Percentiles rank a stretch among this genome's conserved stretches.
phyloP scores from a whole-genome alignment of 2,329 filamentous ascomycete genomes.

The Cladophialophora carrionii region DNA sequence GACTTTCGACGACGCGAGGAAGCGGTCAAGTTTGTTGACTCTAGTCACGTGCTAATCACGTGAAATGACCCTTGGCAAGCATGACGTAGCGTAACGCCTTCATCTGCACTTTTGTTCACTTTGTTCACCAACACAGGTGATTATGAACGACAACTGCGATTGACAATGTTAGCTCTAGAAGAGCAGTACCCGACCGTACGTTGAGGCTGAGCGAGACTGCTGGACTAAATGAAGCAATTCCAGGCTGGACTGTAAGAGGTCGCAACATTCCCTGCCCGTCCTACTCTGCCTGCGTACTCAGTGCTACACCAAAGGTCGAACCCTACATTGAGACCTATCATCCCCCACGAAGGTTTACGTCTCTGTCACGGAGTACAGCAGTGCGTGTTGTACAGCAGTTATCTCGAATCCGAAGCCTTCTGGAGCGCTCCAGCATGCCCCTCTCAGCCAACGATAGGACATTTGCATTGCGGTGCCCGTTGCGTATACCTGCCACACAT shows the following conservation, averaged over 20 bases:
- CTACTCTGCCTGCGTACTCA: not conserved
- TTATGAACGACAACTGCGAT: not conserved
- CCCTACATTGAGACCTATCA: not conserved
- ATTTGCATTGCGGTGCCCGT: not conserved
- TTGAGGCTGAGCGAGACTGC: not conserved
- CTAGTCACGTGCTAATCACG: not conserved
- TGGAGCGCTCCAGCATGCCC: not conserved
- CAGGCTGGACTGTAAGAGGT: too few species aligned
- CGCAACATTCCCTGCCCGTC: not conserved
- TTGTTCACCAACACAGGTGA: not conserved
- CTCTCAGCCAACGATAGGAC: not conserved
- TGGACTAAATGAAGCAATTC: not conserved
- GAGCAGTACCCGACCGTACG: not conserved
- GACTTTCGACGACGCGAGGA: not conserved
- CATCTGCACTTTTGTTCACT: not conserved
- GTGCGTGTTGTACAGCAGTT: not conserved
- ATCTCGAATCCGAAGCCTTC: not conserved
- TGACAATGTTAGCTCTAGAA: not conserved
- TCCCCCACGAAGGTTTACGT: not conserved
- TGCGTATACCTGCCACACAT: not conserved
- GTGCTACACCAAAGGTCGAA: not conserved
- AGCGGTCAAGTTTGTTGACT: not conserved
- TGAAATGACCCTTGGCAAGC: too few species aligned
- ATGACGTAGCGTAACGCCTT: not conserved
- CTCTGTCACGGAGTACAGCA: not conserved